phyloP scores from a whole-genome alignment of 2,329 filamentous ascomycete species.

The Penicillium aurantiogriseum region DNA sequence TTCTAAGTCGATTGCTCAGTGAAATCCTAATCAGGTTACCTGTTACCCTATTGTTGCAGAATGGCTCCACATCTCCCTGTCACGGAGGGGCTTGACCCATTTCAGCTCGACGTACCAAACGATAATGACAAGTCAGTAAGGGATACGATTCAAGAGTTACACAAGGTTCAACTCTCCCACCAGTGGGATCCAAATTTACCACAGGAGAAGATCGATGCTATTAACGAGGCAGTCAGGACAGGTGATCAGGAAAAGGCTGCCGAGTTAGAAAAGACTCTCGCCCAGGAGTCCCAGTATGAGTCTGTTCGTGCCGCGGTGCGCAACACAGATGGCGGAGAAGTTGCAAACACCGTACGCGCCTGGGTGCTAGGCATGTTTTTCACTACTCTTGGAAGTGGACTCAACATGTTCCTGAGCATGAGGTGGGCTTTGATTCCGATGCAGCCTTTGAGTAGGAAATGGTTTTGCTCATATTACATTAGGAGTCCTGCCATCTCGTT shows the following conservation, averaged over 20 bases:
- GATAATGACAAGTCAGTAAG: neutral
- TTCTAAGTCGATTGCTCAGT: neutral
- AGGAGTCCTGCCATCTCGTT: conserved; percentile 52
- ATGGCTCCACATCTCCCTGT: neutral
- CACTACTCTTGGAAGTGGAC: conserved; percentile 56
- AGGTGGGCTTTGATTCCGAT: conserved; percentile 37
- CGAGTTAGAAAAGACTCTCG: conserved; percentile 46
- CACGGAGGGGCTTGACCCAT: conserved; percentile 2
- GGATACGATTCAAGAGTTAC: conserved; percentile 6
- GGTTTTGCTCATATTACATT: neutral
- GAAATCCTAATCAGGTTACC: neutral
- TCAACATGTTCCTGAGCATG: conserved; percentile 56
- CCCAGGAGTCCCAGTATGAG: conserved; percentile 63
- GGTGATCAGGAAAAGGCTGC: conserved; percentile 59
- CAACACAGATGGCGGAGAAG: conserved; percentile 61
- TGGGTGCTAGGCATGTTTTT: conserved; percentile 58
- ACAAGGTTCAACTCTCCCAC: conserved; percentile 11
- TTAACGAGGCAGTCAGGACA: conserved; percentile 54
- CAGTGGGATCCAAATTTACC: conserved; percentile 61
- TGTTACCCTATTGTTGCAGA: neutral
- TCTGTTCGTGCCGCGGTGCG: conserved; percentile 61
- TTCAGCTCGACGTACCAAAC: neutral
- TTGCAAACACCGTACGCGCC: conserved; percentile 60
- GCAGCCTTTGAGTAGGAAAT: neutral
- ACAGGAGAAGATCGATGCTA: conserved; percentile 57